Base-by-base conservation (phyloP, 2,329 filamentous ascomycete genomes). In the Pseudogymnoascus sp. region DNA sequence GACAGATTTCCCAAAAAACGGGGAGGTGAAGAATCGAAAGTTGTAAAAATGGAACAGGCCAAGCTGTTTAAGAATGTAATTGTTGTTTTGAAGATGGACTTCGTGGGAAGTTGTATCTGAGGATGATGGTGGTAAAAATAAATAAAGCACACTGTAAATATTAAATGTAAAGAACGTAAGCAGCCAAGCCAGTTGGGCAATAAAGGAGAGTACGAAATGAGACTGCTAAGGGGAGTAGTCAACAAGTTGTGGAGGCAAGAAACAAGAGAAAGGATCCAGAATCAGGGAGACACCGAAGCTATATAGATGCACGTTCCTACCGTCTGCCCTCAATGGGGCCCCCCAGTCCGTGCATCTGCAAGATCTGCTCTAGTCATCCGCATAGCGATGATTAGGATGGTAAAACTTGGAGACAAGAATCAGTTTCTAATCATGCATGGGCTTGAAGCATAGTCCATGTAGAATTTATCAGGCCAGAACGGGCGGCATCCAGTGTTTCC, bases 181-280 rank as follows among this genome's bases (percentile, higher is more conserved):
- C 75, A 77, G 76, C 79, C 79, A 79, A 80, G 74, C 79, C 79
- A 79, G 79, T 80, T 79, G 78, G 78, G 72, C 68, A 71, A 71
- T 76, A 72, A 79, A 79, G 73, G 73, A 79, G 74, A 75, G 76
- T 72, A 65, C 66, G 62, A 66, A 66, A 70, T 71, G 70, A 72
- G 71, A 31, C 71, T 73, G 71, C 71, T 68, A 66, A 68, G 64
- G 63, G 41, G 62, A 64, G 69, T 71, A 71, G 66, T 73, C 66
- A 68, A 71, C 69, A 68, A 70, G 68, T 65, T 70, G 69, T 72
- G 66, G 64, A 64, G 68, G 67, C 65, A 63, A 70, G 64, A 68
- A 64, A 65, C 48, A 65, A 66, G 66, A 68, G 36, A 51, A 51
- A 51, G 44, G 44, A 31, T 51, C 44, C 27, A 31, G 44, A 51